A percentile compares a stretch with the other conserved stretches of the same genome.
These are phyloP conservation scores for Talaromyces sp. DNA, from an alignment of 2,329 filamentous ascomycete species.

Conservation along the genomic window DNA sequence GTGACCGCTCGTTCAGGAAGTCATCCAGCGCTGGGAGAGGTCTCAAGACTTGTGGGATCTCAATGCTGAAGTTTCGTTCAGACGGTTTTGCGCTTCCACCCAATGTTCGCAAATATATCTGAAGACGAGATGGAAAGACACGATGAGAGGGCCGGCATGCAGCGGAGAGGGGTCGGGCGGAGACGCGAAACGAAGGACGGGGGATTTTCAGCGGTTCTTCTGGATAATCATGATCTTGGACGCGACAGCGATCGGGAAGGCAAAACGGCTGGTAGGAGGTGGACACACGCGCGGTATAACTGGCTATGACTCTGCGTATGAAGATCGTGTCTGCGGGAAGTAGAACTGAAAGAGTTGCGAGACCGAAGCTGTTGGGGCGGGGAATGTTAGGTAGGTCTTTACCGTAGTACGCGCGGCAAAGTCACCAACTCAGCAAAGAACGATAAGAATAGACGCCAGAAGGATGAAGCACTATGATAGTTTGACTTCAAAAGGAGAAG, in stretches of 20 bases:
- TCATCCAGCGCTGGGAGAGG: neutral
- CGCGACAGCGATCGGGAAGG: neutral
- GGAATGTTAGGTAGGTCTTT: neutral
- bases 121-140: neutral
- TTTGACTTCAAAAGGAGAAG: neutral
- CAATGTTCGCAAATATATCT: neutral
- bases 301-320: neutral
- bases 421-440: neutral
- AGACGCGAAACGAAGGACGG: constrained; percentile 9
- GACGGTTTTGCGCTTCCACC: neutral
- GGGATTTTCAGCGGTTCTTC: constrained; percentile 1
- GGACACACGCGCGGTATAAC: neutral
- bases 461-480: neutral
- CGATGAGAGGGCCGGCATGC: constrained; percentile 3
- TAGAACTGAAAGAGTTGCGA: neutral
- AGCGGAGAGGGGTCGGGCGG: constrained; percentile 1
- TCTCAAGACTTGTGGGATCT: neutral
- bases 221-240: constrained; percentile 5
- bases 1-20: neutral
- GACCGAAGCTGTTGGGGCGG: neutral
- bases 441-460: neutral
- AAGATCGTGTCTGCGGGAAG: neutral
- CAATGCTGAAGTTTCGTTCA: neutral
- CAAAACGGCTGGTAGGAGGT: neutral
- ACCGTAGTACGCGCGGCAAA: constrained; percentile 1